phyloP scores from a whole-genome alignment of 306 rosid species.

The Carpinus fangiana region DNA sequence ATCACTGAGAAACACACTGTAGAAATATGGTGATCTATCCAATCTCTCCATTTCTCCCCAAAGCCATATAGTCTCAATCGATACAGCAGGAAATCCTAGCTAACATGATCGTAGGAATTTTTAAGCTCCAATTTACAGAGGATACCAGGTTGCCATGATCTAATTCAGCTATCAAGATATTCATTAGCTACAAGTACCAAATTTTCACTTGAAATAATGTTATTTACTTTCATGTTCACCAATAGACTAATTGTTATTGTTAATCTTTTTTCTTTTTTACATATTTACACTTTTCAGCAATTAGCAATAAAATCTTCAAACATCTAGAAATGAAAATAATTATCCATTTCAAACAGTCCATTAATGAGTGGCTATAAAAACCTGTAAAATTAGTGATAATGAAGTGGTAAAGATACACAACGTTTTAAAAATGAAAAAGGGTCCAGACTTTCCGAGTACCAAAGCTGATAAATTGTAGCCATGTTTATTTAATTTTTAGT shows the following conservation, averaged over 20 bases:
- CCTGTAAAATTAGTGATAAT: not conserved
- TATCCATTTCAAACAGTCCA: not conserved
- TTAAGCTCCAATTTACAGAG: too few relatives aligned
- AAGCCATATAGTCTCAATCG: too few relatives aligned
- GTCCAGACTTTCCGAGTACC: not conserved
- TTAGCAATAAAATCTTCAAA: not conserved
- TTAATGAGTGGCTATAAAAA: not conserved
- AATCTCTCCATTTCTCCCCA: too few relatives aligned
- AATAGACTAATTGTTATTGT: not conserved
- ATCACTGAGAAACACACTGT: too few relatives aligned
- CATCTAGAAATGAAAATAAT: not conserved
- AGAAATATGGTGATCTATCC: too few relatives aligned
- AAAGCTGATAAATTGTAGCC: not conserved
- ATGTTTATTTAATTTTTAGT: too few relatives aligned
- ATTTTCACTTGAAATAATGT: not conserved
- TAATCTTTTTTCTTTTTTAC: not conserved
- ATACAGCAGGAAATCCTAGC: too few relatives aligned
- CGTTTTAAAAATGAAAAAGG: not conserved
- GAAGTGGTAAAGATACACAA: not conserved
- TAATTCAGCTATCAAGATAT: too few relatives aligned
- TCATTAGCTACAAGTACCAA: not conserved
- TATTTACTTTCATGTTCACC: not conserved
- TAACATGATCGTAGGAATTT: too few relatives aligned
- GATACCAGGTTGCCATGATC: too few relatives aligned
- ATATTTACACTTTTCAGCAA: not conserved